Base-by-base conservation (phyloP, 768 basidiomycete species). In the Tubosaeta sp. region DNA sequence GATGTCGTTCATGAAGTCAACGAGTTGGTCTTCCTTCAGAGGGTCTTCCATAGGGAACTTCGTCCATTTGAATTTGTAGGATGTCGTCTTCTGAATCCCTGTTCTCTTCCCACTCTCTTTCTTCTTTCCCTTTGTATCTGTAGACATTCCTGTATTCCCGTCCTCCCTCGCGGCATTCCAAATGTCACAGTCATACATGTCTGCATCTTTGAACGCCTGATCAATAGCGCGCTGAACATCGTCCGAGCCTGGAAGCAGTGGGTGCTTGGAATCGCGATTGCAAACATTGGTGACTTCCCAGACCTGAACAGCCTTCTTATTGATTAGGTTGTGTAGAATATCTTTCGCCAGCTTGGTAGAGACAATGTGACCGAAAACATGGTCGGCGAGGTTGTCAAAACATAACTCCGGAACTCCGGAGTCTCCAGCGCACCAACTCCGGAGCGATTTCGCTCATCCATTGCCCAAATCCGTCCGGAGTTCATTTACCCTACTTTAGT, bases 271-370 rank as follows among this genome's bases (percentile, higher is more conserved):
- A 10, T 8, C 19, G 3, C 32, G 2, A 8, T 22, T 9, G 30
- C 12, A 18, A 30, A 12, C 13, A 12, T 12, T 12, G 12, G 31
- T 31, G 13, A 11, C 31, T 31, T 31, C 21, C 3, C 16, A 49
- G 4, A 54, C 44, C 3, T 32, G 30, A 8, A 52, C 36, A 4
- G 30, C 18, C 3, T 48, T 47, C 30, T 40, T 24, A 13, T 36
- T 7, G 21, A 56, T 19, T 16, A 56, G 46, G 8, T 25, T 18
- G 4, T 21, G n/a, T 6, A 56, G 21, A 9, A 52, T 47, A 18
- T 49, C 48, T 24, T n/a, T 41, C 3, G 44, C 55, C 25, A 56
- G 9, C 8, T 30, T 36, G 1, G 51, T 46, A n/a, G n/a, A n/a
- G n/a, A n/a, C n/a, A n/a, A n/a, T n/a, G n/a, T n/a, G n/a, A n/a